Evolutionary conservation across 805 yeast genomes (phyloP), one percentile per base, ranked within the genome.

Genomic region (Wickerhamomyces subpelliculosus): DNA sequence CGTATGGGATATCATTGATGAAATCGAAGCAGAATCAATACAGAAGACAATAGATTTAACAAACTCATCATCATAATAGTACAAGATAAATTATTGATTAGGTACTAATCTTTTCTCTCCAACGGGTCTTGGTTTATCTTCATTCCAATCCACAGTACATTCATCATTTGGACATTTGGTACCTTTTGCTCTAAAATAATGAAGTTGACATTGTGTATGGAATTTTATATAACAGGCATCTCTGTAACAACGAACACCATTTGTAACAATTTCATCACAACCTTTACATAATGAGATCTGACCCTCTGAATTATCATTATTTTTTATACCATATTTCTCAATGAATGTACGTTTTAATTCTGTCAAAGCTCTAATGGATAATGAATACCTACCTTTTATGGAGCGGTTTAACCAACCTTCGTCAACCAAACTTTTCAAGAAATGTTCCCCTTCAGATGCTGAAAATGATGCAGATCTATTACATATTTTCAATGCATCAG

Each of bases 1-100:
- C 46, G 78, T 76, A 2, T 81, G 82, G 77, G 98, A 93, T 60
- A 54, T 88, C 4, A 52, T 90, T 4, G 97, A 93, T 54, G 96
- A 93, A 58, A 72, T 84, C 0, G 89, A 83, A 40, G 81, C 76
- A 24, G 73, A 68, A 36, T 71, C 66, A 43, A 54, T 78, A 36
- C 83, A 52, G 27, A 42, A 39, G 14, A 38, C 41, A 12, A 32
- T 44, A n/a, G 35, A 36, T 20, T 36, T 21, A 18, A 26, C 35
- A 23, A 11, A 23, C 9, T 14, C 18, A 27, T 16, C 16, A 18
- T 29, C 16, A 18, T 5, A n/a, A n/a, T n/a, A n/a, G n/a, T n/a
- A n/a, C n/a, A n/a, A n/a, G n/a, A n/a, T n/a, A n/a, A n/a, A n/a
- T n/a, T n/a, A n/a, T n/a, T n/a, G n/a, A n/a, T n/a, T n/a, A n/a